Conservation (phyloP, 306 rosid genomes). For the Cucumis melo region DNA sequence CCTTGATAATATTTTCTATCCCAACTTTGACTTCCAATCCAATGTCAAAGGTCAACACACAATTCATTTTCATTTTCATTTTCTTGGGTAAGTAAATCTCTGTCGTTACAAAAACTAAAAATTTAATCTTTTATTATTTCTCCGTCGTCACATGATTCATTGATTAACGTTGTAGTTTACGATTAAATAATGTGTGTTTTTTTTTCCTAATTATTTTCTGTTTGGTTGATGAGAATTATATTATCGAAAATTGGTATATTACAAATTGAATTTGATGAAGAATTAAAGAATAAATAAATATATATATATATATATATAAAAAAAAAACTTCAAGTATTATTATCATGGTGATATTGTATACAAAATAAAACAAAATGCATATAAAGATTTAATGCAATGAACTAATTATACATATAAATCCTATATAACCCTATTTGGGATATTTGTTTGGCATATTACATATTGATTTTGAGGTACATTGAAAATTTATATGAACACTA, state of each 20-base stretch:
- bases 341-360: background rate
- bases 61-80: too few relatives aligned
- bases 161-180: background rate
- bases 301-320: too few relatives aligned
- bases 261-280: background rate
- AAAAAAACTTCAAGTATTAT: background rate
- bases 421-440: background rate
- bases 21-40: background rate
- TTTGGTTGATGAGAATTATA: background rate
- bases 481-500: background rate
- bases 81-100: background rate
- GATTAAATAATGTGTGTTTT: background rate
- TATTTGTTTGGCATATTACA: background rate
- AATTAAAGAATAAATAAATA: background rate
- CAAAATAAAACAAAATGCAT: background rate
- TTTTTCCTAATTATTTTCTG: background rate
- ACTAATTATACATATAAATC: background rate
- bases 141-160: background rate
- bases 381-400: constrained; percentile 3
- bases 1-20: background rate
- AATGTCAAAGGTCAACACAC: constrained; percentile 1
- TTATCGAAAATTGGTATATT: background rate
- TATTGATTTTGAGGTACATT: background rate
- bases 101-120: background rate
- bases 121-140: background rate